A percentile compares a stretch with the other conserved stretches of the same genome.
phyloP scores from a whole-genome alignment of 768 basidiomycete species.

The Boletus reticuloceps region DNA sequence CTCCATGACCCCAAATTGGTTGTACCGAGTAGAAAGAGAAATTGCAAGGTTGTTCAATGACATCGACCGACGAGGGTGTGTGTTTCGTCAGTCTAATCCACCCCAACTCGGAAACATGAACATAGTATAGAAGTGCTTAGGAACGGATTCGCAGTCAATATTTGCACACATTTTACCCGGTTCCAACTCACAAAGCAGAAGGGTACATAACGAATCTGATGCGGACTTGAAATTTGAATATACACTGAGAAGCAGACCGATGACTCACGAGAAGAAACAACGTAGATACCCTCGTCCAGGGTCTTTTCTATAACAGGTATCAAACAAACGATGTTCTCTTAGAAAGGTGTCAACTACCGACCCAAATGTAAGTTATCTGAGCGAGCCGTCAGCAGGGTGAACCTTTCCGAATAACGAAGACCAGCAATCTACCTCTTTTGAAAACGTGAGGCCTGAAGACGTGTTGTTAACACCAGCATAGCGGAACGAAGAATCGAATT shows the following conservation, averaged over 20 bases:
- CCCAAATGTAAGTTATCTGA: constrained; percentile 1
- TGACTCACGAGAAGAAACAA: neutral
- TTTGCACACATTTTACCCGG: neutral
- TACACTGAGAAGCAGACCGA: no score
- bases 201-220: neutral
- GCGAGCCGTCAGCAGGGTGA: neutral
- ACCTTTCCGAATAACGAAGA: neutral
- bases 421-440: neutral
- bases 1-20: neutral
- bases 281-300: constrained; percentile 1
- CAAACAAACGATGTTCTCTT: neutral
- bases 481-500: neutral
- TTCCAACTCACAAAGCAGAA: neutral
- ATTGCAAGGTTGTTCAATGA: neutral
- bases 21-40: neutral
- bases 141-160: neutral
- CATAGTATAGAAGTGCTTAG: neutral
- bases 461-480: neutral
- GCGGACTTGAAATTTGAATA: neutral
- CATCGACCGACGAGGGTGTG: neutral
- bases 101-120: neutral
- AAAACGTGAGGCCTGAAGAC: neutral
- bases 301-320: neutral
- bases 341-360: neutral
- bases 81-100: neutral